Percentiles rank a stretch among this genome's conserved stretches.
phyloP scores from a whole-genome alignment of 2,329 filamentous ascomycete genomes.

The Graphilbum fragrans region DNA sequence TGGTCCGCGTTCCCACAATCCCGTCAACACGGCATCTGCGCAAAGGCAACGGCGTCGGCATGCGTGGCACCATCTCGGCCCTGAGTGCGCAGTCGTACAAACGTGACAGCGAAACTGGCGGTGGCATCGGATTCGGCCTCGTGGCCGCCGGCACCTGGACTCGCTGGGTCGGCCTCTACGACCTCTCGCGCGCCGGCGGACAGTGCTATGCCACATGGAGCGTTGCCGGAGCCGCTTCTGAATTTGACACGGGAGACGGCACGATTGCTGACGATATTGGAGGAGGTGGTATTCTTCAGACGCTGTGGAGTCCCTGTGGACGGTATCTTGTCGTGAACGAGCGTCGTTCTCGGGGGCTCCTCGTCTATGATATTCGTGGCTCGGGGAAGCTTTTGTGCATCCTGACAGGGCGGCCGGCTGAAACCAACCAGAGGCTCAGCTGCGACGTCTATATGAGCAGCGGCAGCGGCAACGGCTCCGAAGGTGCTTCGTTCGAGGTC shows the following conservation, averaged over 20 bases:
- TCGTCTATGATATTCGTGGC: constrained; percentile 52
- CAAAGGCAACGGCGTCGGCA: constrained; percentile 50
- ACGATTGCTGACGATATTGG: constrained; percentile 23
- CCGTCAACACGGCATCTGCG: constrained; percentile 45
- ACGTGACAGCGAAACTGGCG: constrained; percentile 17
- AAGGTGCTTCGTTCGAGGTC: constrained; percentile 42
- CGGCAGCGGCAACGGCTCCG: constrained; percentile 5
- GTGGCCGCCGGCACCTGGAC: constrained; percentile 54
- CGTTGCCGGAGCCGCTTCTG: constrained; percentile 27
- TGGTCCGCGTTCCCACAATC: constrained; percentile 45
- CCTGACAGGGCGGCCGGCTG: constrained; percentile 35
- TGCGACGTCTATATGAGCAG: constrained; percentile 37
- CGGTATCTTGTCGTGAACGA: constrained; percentile 52
- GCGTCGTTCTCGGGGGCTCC: constrained; percentile 38
- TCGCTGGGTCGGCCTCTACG: constrained; percentile 50
- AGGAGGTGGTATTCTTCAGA: constrained; percentile 52
- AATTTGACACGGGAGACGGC: constrained; percentile 14
- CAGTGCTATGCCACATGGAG: constrained; percentile 46
- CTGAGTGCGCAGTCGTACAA: constrained; percentile 30
- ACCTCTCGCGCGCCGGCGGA: constrained; percentile 38
- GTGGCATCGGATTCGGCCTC: constrained; percentile 21
- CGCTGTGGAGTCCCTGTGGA: constrained; percentile 50
- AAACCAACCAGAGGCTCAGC: constrained; percentile 42
- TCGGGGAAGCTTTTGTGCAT: constrained; percentile 43
- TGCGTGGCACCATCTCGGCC: constrained; percentile 49